Evolutionary conservation across 2,329 filamentous ascomycete species (phyloP).

Genomic region (Hymenoscyphus linearis): DNA sequence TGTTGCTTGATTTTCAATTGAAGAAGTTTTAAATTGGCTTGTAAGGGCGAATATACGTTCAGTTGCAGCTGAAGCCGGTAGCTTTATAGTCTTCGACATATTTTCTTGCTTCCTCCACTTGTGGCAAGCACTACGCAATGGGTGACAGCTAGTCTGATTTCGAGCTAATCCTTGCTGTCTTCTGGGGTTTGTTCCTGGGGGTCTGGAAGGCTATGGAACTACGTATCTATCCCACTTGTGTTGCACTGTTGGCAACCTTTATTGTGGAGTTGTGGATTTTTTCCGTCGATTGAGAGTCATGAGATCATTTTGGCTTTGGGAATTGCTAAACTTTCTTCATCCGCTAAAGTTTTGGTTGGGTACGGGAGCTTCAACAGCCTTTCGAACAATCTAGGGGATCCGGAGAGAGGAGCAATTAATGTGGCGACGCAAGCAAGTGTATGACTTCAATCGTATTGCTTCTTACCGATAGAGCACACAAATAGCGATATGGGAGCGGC

Average conservation of each 20-base stretch:
- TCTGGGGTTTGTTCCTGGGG: not conserved
- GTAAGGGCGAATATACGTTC: constrained; percentile 21
- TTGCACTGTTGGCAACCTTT: not conserved
- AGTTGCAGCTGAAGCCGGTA: constrained; percentile 18
- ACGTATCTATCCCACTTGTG: not conserved
- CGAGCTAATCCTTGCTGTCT: not conserved
- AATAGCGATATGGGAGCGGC: not conserved
- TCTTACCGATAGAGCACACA: not conserved
- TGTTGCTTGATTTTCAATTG: constrained; percentile 18
- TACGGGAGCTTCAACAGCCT: not conserved
- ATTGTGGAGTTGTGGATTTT: not conserved
- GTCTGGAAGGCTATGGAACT: not conserved
- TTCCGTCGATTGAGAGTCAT: not conserved
- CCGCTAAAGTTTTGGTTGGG: not conserved
- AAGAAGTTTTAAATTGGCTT: constrained; percentile 24
- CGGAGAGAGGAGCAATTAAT: not conserved
- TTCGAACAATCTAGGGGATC: not conserved
- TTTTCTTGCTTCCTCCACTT: constrained; percentile 8
- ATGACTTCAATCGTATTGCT: not conserved
- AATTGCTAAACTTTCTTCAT: not conserved
- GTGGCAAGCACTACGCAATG: constrained; percentile 5
- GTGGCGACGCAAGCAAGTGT: not conserved
- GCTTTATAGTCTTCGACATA: constrained; percentile 19
- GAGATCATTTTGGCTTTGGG: not conserved
- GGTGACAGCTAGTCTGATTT: not conserved